Base-by-base conservation (phyloP, 2,329 filamentous ascomycete genomes). In the Aspergillus sp. region DNA sequence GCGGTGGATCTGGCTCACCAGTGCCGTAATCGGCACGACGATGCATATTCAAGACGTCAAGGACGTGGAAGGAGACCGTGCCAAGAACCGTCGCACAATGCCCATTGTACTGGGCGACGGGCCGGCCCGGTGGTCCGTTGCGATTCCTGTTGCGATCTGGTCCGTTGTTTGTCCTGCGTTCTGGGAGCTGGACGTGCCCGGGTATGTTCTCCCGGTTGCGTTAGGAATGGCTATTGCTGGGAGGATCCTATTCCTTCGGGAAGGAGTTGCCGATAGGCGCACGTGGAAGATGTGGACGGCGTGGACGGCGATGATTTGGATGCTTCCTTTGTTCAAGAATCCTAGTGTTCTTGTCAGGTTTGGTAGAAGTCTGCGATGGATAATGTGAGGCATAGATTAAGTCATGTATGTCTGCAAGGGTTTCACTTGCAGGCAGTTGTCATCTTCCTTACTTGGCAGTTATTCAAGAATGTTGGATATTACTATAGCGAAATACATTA, bases 11-110 rank as follows among this genome's bases (percentile, higher is more conserved):
- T 8, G 21, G 8, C 17, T 42, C 2, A 41, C 23, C 21, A 41
- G 32, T 13, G 55, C 30, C 4, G 61, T 75, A 7, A 67, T 78
- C 13, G 62, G 67, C n/a, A 75, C 72, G 0, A 79, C 76, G 0
- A 65, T 78, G 13, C 76, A 78, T 7, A 61, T 73, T 0, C 75
- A 78, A 57, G 77, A 79, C 50, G 67, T 78, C 38, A 67, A 71
- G 3, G 77, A 79, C 54, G 70, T 68, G 48, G 62, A 65, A 8
- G 75, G 75, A 0, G 75, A 77, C 55, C 47, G 60, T 0, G 51
- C 58, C 13, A 50, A 60, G 6, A 62, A 54, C 47, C 65, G 62
- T 70, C 54, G 47, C 0, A 68, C 66, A 0, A n/a, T 62, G 8
- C 56, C 56, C 5, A 19, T 54, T 2, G 36, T 54, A 1, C 0